Conservation (phyloP, 805 yeast species). For the Kazachstania kunashirensis region DNA sequence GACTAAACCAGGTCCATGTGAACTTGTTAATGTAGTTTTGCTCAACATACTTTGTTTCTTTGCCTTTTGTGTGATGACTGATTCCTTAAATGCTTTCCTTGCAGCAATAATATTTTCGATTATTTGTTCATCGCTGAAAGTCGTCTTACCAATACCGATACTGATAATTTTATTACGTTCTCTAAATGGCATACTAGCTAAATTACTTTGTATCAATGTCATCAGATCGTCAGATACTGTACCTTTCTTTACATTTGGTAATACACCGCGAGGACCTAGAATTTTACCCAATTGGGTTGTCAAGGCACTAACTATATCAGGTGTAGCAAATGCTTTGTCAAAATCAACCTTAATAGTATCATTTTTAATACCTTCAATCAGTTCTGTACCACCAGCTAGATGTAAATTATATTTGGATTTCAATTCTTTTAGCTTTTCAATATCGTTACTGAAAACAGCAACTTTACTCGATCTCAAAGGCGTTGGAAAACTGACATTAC, state of each 20-base stretch:
- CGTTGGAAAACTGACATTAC: conserved; percentile 62
- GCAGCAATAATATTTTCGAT: conserved; percentile 61
- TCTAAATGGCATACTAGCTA: conserved; percentile 70
- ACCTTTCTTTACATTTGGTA: conserved; percentile 81
- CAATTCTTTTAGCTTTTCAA: conserved; percentile 44
- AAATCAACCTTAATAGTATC: conserved; percentile 44
- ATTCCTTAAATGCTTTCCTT: conserved; percentile 47
- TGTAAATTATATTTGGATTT: conserved; percentile 47
- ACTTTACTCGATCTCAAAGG: conserved; percentile 58
- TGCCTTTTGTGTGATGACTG: conserved; percentile 45
- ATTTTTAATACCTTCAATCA: conserved; percentile 50
- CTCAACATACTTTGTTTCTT: conserved; percentile 66
- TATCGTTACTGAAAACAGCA: conserved; percentile 56
- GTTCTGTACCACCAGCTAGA: conserved; percentile 61
- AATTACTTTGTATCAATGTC: conserved; percentile 40
- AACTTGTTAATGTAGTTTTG: conserved; percentile 54
- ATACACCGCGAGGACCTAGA: conserved; percentile 80
- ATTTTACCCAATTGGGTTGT: conserved; percentile 59
- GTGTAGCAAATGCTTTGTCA: conserved; percentile 76
- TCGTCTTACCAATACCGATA: conserved; percentile 67
- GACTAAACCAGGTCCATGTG: conserved; percentile 73
- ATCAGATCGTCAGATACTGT: conserved; percentile 67
- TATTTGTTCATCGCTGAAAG: conserved; percentile 68
- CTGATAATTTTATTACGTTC: conserved; percentile 51
- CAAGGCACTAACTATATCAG: conserved; percentile 61